These are phyloP conservation scores for Afroboletus lepidellus DNA, from an alignment of 1,284 basidiomycete species.

Conservation along the genomic window DNA sequence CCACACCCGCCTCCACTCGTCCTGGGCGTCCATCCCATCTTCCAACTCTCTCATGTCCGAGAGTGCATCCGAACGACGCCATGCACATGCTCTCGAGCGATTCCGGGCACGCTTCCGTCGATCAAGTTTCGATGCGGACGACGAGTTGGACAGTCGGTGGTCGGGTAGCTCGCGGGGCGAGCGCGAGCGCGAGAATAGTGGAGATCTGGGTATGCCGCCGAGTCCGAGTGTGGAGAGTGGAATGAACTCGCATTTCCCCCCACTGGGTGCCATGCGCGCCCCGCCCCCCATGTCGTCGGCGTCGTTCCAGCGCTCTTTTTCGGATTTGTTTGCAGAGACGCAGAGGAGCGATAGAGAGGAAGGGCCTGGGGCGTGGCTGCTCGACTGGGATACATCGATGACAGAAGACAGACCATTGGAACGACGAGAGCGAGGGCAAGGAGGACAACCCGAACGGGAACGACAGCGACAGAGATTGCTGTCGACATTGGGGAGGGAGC, in stretches of 20 bases:
- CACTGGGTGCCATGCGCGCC: constrained; percentile 1
- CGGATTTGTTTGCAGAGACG: constrained; percentile 25
- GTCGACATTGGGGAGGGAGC: constrained; percentile 26
- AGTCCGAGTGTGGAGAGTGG: constrained; percentile 19
- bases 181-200: constrained; percentile 14
- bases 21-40: constrained; percentile 32
- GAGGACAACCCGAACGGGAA: constrained; percentile 15
- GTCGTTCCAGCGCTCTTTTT: constrained; percentile 25
- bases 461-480: constrained; percentile 15
- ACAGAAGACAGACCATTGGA: constrained; percentile 5
- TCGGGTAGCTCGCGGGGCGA: constrained; percentile 20
- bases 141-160: constrained; percentile 28
- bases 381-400: constrained; percentile 21
- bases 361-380: constrained; percentile 14
- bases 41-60: constrained; percentile 46
- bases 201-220: constrained; percentile 11
- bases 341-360: constrained; percentile 13
- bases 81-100: constrained; percentile 34
- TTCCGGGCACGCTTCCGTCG: constrained; percentile 21
- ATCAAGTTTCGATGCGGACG: constrained; percentile 29
- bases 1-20: constrained; percentile 22
- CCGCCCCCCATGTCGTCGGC: constrained; percentile 7
- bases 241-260: constrained; percentile 8
- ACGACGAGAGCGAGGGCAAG: constrained; percentile 6
- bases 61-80: constrained; percentile 41